These are phyloP conservation scores for Corchorus capsularis DNA, from an alignment of 345 rosid genomes.

Conservation along the genomic window DNA sequence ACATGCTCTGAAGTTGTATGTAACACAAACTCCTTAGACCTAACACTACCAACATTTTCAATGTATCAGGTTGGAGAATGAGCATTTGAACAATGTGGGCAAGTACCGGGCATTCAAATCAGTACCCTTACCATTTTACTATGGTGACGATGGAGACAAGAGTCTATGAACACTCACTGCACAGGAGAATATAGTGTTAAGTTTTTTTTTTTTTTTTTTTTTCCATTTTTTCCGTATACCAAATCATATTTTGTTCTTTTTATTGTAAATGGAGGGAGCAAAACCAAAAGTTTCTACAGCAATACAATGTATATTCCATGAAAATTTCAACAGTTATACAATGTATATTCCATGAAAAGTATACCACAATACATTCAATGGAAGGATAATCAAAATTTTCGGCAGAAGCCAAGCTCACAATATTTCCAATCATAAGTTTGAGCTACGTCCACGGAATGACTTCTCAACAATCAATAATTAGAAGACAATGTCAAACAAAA, in stretches of 20 bases:
- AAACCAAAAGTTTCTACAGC: neutral
- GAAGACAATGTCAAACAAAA: no score
- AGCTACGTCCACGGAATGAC: no score
- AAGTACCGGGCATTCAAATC: conserved; percentile 79
- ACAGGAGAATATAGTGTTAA: no score
- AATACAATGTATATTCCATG: neutral
- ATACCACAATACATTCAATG: no score
- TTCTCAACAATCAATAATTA: no score
- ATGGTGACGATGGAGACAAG: conserved; percentile 32
- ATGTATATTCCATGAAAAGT: neutral
- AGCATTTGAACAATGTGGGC: conserved; percentile 83
- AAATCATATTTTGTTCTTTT: neutral
- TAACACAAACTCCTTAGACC: neutral
- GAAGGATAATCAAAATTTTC: neutral
- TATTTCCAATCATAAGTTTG: conserved; percentile 23
- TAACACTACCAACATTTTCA: conserved; percentile 5
- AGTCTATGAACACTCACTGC: neutral
- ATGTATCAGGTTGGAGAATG: conserved; percentile 73
- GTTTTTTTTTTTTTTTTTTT: no score
- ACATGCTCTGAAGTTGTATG: neutral
- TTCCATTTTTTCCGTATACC: neutral
- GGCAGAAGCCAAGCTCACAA: neutral
- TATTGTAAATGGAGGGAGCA: neutral
- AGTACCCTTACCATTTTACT: conserved; percentile 70
- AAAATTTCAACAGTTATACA: neutral